Percentiles rank a stretch among this genome's conserved stretches.
phyloP scores from a whole-genome alignment of 2,329 filamentous ascomycete genomes.

The Karstenula rhodostoma region DNA sequence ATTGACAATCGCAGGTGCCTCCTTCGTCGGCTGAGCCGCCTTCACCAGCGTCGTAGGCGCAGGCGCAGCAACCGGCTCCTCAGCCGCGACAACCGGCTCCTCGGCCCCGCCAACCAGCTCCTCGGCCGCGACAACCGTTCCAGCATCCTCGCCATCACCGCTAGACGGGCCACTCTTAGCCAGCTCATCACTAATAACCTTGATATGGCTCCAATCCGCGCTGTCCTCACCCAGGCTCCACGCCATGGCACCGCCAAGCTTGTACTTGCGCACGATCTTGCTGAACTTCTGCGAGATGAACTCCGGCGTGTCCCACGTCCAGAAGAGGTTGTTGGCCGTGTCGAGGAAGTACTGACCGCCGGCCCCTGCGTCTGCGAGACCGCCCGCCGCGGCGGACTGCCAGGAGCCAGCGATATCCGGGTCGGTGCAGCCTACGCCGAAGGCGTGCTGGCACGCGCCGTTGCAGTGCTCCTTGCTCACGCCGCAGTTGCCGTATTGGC shows the following conservation, averaged over 20 bases:
- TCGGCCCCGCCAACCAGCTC: not conserved
- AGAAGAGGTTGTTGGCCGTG: conserved; percentile 66
- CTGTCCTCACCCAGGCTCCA: conserved; percentile 77
- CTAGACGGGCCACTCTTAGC: conserved; percentile 12
- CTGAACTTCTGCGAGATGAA: conserved; percentile 70
- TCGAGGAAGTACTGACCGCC: conserved; percentile 78
- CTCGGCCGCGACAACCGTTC: too few relatives aligned
- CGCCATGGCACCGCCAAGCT: conserved; percentile 75
- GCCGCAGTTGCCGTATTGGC: conserved; percentile 45
- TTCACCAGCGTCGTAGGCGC: not conserved
- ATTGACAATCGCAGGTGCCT: not conserved
- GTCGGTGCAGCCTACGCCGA: conserved; percentile 54
- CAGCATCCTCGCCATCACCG: not conserved
- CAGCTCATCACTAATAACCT: conserved; percentile 49
- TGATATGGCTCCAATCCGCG: conserved; percentile 52
- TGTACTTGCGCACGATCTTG: conserved; percentile 63
- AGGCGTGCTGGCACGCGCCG: conserved; percentile 44
- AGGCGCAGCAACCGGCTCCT: not conserved
- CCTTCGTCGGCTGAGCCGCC: not conserved
- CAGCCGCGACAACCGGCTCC: not conserved
- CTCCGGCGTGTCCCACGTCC: conserved; percentile 74
- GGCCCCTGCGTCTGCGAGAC: conserved; percentile 62
- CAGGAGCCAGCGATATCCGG: conserved; percentile 66
- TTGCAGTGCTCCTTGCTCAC: conserved; percentile 36
- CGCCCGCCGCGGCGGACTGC: conserved; percentile 60